A percentile compares a stretch with the other conserved stretches of the same genome.
These are phyloP conservation scores for Venturia oleaginea DNA, from an alignment of 2,329 filamentous ascomycete species.

Conservation along the genomic window DNA sequence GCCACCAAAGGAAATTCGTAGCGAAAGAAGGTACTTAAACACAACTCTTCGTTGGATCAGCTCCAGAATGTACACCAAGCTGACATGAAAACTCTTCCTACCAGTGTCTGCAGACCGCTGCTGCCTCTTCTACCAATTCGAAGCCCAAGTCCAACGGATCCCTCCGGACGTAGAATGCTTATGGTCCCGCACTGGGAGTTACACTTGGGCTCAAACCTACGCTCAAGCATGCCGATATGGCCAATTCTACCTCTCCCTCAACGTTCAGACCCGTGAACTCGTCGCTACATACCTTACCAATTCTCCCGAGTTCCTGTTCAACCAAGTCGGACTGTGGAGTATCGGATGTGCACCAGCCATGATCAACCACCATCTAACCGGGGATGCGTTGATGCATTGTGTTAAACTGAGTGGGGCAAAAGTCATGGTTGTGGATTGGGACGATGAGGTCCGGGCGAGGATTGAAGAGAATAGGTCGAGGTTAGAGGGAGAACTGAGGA, in stretches of 20 bases:
- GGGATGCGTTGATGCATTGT: conserved; percentile 57
- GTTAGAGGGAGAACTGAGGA: conserved; percentile 48
- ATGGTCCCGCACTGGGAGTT: conserved; percentile 56
- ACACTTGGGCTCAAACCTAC: conserved; percentile 50
- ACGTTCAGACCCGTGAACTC: conserved; percentile 39
- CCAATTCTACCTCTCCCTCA: conserved; percentile 46
- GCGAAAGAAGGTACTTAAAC: conserved; percentile 17
- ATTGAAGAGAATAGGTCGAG: conserved; percentile 43
- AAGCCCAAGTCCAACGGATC: conserved; percentile 43
- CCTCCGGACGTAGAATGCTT: conserved; percentile 48
- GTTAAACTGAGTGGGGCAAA: conserved; percentile 42
- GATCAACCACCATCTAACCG: conserved; percentile 61
- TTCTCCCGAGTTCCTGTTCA: conserved; percentile 56
- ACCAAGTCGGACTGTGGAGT: conserved; percentile 55
- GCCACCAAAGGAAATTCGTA: conserved; percentile 29
- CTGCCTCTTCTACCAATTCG: conserved; percentile 59
- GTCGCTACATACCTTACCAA: conserved; percentile 61
- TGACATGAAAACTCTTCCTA: conserved; percentile 10
- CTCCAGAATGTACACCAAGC: neutral
- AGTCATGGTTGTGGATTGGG: conserved; percentile 38
- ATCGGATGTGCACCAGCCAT: conserved; percentile 61
- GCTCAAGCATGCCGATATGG: conserved; percentile 52
- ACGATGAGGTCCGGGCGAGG: conserved; percentile 42
- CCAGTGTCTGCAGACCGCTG: conserved; percentile 24
- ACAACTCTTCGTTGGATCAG: conserved; percentile 23